Percentiles rank a stretch among this genome's conserved stretches.
Conservation (phyloP, 208 protist species). For the Leptomonas pyrrhocoris region DNA sequence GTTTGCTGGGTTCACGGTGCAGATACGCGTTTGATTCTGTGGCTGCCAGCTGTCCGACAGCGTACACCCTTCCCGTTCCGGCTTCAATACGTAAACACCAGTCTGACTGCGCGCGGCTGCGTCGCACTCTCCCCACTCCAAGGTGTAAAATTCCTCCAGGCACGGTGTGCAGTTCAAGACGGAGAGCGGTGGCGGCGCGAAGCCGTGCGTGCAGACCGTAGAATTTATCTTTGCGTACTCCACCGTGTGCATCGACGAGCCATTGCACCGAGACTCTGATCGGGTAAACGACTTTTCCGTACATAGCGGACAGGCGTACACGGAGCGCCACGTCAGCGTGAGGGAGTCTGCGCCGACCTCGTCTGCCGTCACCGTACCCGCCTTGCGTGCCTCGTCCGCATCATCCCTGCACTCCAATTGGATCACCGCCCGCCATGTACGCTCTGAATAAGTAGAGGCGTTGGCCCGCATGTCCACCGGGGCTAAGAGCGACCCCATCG, state of each 20-base stretch:
- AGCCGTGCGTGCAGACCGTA: not conserved
- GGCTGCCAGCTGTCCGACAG: not conserved
- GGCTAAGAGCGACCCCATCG: not conserved
- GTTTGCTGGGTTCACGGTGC: not conserved
- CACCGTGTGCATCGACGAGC: not conserved
- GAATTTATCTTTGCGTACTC: not conserved
- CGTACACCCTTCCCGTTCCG: slow-evolving; percentile 4
- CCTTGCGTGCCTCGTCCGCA: not conserved
- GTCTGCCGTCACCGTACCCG: not conserved
- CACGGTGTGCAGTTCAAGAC: slow-evolving; percentile 6
- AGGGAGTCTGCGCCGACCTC: not conserved
- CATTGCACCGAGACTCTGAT: slow-evolving; percentile 1
- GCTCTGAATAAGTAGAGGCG: not conserved
- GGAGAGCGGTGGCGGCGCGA: not conserved
- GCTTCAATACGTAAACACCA: slow-evolving; percentile 7
- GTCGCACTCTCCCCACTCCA: slow-evolving; percentile 20
- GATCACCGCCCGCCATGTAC: not conserved
- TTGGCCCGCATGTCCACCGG: not conserved
- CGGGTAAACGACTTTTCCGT: not conserved
- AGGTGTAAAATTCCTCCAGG: not conserved
- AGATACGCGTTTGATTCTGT: not conserved
- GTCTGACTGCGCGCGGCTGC: not conserved
- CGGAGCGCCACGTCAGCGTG: slow-evolving; percentile 8
- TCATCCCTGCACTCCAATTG: slow-evolving; percentile 1
- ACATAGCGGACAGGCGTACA: slow-evolving; percentile 14